Conservation (phyloP, 495 filamentous ascomycete species). For the Astrothelium subdiscretum region DNA sequence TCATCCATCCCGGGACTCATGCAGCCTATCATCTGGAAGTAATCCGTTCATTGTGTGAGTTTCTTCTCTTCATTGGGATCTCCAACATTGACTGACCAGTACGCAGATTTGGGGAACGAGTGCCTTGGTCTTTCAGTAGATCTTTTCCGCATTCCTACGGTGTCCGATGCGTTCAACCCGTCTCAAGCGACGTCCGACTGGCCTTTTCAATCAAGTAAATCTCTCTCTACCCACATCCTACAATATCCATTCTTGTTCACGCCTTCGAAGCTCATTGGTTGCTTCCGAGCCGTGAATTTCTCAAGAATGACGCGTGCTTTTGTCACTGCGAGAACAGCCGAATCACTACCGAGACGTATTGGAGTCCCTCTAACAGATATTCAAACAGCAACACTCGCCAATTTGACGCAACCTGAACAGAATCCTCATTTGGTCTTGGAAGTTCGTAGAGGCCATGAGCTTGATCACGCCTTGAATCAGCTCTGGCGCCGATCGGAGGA, state of each 20-base stretch:
- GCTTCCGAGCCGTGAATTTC: conserved; percentile 84
- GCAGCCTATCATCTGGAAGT: neutral
- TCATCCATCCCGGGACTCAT: neutral
- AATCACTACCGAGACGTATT: conserved; percentile 9
- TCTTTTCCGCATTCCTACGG: conserved; percentile 62
- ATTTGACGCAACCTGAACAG: neutral
- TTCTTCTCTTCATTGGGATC: neutral
- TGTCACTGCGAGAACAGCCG: conserved; percentile 55
- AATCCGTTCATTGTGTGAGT: neutral
- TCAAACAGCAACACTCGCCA: neutral
- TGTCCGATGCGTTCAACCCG: conserved; percentile 66
- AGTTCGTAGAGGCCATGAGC: conserved; percentile 56
- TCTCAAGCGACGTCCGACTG: conserved; percentile 66
- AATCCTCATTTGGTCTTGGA: conserved; percentile 57
- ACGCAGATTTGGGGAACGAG: conserved; percentile 45
- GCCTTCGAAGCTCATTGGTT: conserved; percentile 58
- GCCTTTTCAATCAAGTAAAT: conserved; percentile 45
- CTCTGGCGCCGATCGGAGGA: conserved; percentile 75
- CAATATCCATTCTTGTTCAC: conserved; percentile 75
- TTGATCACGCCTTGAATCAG: conserved; percentile 74
- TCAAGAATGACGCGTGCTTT: conserved; percentile 66
- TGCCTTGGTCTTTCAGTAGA: conserved; percentile 51
- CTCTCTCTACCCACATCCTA: conserved; percentile 60
- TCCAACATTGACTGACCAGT: conserved; percentile 27
- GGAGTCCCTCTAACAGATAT: neutral